Conservation (phyloP, 805 yeast species). For the Pichia membranifaciens region DNA sequence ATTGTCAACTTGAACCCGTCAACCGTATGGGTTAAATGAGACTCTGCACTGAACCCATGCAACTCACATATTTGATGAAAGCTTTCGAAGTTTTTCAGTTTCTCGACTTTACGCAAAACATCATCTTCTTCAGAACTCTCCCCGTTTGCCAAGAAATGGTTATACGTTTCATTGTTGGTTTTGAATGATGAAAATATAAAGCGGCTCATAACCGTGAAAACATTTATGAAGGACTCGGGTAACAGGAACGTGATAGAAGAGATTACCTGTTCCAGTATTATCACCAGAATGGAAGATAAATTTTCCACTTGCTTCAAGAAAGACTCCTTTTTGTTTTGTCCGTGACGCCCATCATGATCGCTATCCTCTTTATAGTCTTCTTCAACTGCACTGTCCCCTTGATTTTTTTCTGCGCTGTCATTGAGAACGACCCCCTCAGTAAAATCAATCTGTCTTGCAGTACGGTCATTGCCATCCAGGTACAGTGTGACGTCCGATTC, state of each 20-base stretch:
- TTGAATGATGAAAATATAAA: constrained; percentile 19
- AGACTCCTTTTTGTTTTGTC: not conserved
- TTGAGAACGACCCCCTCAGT: not conserved
- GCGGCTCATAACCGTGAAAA: constrained; percentile 21
- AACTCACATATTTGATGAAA: constrained; percentile 62
- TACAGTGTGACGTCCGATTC: not conserved
- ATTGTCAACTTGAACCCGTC: constrained; percentile 74
- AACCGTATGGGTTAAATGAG: constrained; percentile 67
- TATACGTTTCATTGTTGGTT: constrained; percentile 21
- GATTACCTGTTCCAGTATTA: constrained; percentile 25
- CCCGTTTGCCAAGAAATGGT: constrained; percentile 17
- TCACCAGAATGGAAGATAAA: constrained; percentile 21
- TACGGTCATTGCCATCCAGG: not conserved
- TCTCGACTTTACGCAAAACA: constrained; percentile 24
- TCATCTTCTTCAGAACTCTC: constrained; percentile 16
- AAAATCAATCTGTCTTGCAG: not conserved
- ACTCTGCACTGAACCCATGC: constrained; percentile 68
- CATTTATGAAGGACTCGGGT: constrained; percentile 22
- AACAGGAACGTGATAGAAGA: constrained; percentile 22
- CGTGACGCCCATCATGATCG: not conserved
- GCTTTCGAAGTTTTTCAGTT: constrained; percentile 40
- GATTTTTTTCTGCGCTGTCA: not conserved
- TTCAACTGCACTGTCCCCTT: not conserved
- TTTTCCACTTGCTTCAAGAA: constrained; percentile 14
- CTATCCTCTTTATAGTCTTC: not conserved